Percentiles rank a stretch among this genome's conserved stretches.
Conservation (phyloP, 768 basidiomycete genomes). For the Imleria badia region DNA sequence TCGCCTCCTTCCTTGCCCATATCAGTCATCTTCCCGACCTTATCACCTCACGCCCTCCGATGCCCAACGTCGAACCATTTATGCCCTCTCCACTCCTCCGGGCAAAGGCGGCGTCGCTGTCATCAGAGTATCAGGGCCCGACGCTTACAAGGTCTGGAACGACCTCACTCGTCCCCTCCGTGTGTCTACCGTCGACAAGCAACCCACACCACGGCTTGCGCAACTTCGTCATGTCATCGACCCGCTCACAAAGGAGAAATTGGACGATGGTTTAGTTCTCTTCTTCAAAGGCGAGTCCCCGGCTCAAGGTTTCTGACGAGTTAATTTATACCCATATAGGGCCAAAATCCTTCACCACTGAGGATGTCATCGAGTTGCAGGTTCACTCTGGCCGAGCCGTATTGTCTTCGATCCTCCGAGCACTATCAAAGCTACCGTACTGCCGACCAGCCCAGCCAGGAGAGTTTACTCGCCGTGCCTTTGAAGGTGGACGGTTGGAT, state of each 20-base stretch:
- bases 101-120: conserved; percentile 86
- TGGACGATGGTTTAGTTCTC: conserved; percentile 81
- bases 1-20: conserved; percentile 17
- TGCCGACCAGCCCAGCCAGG: conserved; percentile 82
- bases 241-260: conserved; percentile 53
- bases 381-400: conserved; percentile 85
- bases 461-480: conserved; percentile 87
- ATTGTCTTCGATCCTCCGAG: conserved; percentile 64
- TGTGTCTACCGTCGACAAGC: neutral
- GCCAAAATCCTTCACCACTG: conserved; percentile 79
- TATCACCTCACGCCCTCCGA: conserved; percentile 36
- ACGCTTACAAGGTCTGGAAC: conserved; percentile 60
- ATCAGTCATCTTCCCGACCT: conserved; percentile 8
- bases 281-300: conserved; percentile 68
- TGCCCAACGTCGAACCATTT: conserved; percentile 74
- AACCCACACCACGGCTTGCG: conserved; percentile 64
- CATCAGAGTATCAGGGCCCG: conserved; percentile 79
- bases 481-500: conserved; percentile 77
- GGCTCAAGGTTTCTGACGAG: neutral
- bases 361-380: conserved; percentile 82
- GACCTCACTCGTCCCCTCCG: conserved; percentile 47
- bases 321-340: conserved; percentile 39
- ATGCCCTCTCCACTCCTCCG: conserved; percentile 83
- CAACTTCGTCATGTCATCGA: conserved; percentile 68
- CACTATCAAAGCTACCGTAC: conserved; percentile 58